Evolutionary conservation across 78 protist genomes (phyloP).

Genomic region (Diacronema lutheri): DNA sequence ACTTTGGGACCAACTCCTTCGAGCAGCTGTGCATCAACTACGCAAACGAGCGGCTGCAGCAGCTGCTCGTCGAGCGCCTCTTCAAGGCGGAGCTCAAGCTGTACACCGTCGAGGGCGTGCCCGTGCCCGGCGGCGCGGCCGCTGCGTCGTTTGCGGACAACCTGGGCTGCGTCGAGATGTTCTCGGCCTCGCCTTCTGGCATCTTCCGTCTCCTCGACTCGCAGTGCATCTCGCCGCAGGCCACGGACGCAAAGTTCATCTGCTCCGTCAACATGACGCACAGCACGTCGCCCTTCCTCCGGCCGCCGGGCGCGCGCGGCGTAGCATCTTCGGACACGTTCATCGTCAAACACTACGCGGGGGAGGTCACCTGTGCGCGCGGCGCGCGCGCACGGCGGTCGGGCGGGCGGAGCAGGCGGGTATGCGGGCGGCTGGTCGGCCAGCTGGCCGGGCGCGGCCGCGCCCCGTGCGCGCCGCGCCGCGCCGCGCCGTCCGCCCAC

Average conservation of each 20-base stretch:
- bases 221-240: constrained; percentile 2
- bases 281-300: too few relatives aligned
- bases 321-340: too few relatives aligned
- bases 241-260: constrained; percentile 35
- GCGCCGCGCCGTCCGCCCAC: too few relatives aligned
- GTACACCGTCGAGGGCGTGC: constrained; percentile 72
- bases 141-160: constrained; percentile 64
- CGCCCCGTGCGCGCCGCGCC: too few relatives aligned
- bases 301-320: too few relatives aligned
- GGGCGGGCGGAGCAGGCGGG: too few relatives aligned
- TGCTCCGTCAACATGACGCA: not conserved
- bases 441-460: too few relatives aligned
- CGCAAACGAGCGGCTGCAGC: constrained; percentile 85
- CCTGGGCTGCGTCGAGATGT: not conserved
- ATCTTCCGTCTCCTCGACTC: constrained; percentile 83
- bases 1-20: constrained; percentile 44
- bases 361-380: constrained; percentile 49
- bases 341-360: constrained; percentile 59
- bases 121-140: too few relatives aligned
- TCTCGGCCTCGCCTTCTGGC: constrained; percentile 65
- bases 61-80: constrained; percentile 53
- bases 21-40: constrained; percentile 61
- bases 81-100: constrained; percentile 60
- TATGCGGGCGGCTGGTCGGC: too few relatives aligned
- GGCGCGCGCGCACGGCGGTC: too few relatives aligned